Base-by-base conservation (phyloP, 805 yeast genomes). In the Clavispora carvajalis region DNA sequence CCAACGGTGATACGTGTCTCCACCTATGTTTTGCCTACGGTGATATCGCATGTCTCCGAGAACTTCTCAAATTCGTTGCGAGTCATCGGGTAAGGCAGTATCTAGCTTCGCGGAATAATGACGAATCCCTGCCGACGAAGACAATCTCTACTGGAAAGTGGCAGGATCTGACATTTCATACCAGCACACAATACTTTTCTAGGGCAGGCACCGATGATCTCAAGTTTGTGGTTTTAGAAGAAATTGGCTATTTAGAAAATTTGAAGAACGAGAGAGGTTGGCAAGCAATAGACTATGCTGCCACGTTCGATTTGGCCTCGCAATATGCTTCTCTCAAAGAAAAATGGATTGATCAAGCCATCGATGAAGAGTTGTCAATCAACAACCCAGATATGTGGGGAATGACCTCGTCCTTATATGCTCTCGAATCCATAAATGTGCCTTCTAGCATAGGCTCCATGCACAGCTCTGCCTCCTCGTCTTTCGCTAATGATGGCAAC, bases 1-100 rank as follows among this genome's bases (percentile, higher is more conserved):
- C 24, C 2, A 49, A 62, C 33, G 70, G 69, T 3, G 65, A 66
- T 45, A 65, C 67, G 26, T 55, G 68, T 33, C 52, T 69, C 16
- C 74, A 69, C 41, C 42, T 65, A 26, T 60, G 68, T 38, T 73
- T 86, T 49, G 82, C 83, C 40, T 77, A 72, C 51, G 91, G 90
- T 5, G 75, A 77, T 44, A 52, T 75, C 12, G 74, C 74, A 36
- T 79, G 85, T 34, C 49, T 65, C 16, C 53, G 54, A 38, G 63
- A 53, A 15, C 44, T 66, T 3, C 38, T 58, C 26, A 39, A 40
- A 34, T 43, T 36, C 19, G 37, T 46, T 8, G 33, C 21, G 25
- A 12, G 24, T 19, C 6, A 22, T 21, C 16, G 22, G 36, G 19
- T 42, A 39, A 23, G 49, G 51, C 33, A 48, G 42, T 26, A 44